Percentiles rank a stretch among this genome's conserved stretches.
These are phyloP conservation scores for Collybiopsis confluens DNA, from an alignment of 768 basidiomycete species.

Conservation along the genomic window DNA sequence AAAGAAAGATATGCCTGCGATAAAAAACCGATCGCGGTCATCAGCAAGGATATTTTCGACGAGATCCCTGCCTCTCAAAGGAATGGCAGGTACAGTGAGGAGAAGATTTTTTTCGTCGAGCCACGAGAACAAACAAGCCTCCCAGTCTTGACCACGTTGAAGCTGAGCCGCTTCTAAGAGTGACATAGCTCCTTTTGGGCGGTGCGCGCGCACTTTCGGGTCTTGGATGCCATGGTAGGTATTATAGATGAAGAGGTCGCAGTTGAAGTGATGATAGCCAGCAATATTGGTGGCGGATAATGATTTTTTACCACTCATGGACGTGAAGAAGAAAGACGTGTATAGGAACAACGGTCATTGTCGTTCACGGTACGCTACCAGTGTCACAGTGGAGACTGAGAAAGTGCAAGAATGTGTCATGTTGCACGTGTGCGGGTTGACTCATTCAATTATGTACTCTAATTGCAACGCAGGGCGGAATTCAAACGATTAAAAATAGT, in stretches of 20 bases:
- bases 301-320: conserved; percentile 25
- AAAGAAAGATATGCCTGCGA: conserved; percentile 38
- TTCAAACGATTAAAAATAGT: too few species aligned
- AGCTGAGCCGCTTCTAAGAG: conserved; percentile 34
- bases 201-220: not conserved
- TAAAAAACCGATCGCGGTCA: conserved; percentile 40
- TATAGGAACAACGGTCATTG: too few species aligned
- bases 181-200: conserved; percentile 8
- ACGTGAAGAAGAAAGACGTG: too few species aligned
- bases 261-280: conserved; percentile 39
- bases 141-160: conserved; percentile 44
- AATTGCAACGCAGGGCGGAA: too few species aligned
- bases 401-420: too few species aligned
- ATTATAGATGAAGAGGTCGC: conserved; percentile 44
- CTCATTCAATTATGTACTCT: too few species aligned
- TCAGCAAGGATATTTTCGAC: conserved; percentile 40
- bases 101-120: conserved; percentile 37
- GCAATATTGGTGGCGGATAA: conserved; percentile 48
- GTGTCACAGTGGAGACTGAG: too few species aligned
- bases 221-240: conserved; percentile 26
- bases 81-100: conserved; percentile 33
- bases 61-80: conserved; percentile 28
- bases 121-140: conserved; percentile 35
- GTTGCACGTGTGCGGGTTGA: too few species aligned
- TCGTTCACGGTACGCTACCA: too few species aligned